Evolutionary conservation across 139 green algal genomes (phyloP).

Genomic region (Chlamydomonas incerta): DNA sequence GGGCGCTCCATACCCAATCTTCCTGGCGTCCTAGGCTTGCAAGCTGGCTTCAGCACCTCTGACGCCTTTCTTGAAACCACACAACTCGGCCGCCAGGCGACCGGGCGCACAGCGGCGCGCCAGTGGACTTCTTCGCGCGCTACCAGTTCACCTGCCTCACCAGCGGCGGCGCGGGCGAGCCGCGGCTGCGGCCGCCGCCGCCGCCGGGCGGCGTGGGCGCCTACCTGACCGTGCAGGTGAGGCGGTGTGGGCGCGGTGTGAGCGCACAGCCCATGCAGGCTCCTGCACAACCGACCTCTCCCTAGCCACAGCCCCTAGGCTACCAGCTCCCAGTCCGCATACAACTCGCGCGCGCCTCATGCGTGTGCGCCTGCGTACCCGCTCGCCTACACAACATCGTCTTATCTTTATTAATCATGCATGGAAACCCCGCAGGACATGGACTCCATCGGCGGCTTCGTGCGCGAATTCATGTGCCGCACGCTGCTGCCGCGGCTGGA

Average conservation of each 20-base stretch:
- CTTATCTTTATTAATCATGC: too few species aligned
- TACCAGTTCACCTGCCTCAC: constrained; percentile 49
- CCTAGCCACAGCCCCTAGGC: too few species aligned
- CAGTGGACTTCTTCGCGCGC: constrained; percentile 51
- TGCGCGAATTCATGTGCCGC: constrained; percentile 45
- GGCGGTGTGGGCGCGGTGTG: too few species aligned
- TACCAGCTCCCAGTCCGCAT: too few species aligned
- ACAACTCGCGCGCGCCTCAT: too few species aligned
- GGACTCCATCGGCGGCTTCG: constrained; percentile 7
- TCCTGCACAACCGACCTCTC: background rate
- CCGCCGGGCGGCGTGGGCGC: constrained; percentile 52
- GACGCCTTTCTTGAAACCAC: too few species aligned
- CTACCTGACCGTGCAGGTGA: constrained; percentile 43
- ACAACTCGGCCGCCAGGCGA: constrained; percentile 7
- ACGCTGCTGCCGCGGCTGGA: constrained; percentile 63
- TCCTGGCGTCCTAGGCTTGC: too few species aligned
- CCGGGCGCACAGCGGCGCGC: constrained; percentile 15
- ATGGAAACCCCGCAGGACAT: constrained; percentile 20
- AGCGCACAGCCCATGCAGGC: too few species aligned
- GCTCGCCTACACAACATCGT: too few species aligned
- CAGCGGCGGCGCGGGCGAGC: constrained; percentile 57
- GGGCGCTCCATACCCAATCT: too few species aligned
- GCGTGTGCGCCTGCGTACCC: too few species aligned
- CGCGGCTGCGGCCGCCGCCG: constrained; percentile 38
- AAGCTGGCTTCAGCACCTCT: too few species aligned